Evolutionary conservation across 495 filamentous ascomycete species (phyloP), one percentile per base, ranked within the genome.

Genomic region (Rostrohypoxylon terebratum): DNA sequence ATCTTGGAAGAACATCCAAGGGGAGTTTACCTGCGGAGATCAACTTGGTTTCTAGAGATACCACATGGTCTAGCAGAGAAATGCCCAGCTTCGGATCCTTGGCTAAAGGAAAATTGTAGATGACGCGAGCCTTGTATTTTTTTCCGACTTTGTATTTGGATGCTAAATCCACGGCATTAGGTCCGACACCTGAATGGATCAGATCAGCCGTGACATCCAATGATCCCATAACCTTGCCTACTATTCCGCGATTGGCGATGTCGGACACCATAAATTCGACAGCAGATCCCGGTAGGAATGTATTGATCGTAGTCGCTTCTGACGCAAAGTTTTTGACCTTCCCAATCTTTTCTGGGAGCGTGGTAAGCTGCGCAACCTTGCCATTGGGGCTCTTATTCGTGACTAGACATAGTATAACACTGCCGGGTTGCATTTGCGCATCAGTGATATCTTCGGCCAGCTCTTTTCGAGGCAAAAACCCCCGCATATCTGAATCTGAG

Each of bases 381-480:
- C 92, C 90, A 72, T 91, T 92, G 21, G 91, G 83, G 53, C 86
- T 90, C 66, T 93, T 87, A 36, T 93, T 91, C 36, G 89, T 92
- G 44, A 94, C 88, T 34, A 94, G 85, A 77, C 94, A 98, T 38
- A 99, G 81, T 63, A 96, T 85, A 11, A 97, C 93, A 23, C 92
- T 84, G 0, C 96, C 96, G 0, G 81, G 79, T 59, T 83, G 82
- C 51, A 84, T 48, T n/a, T 76, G 78, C 74, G 93, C 90, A 73
- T 93, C 89, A 34, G 94, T 81, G 18, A 85, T 84, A 36, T 86
- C 83, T 59, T 89, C 82, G 25, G 91, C 84, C 21, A 97, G 81
- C 76, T 98, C 94, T 77, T 93, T 94, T 13, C 90, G 91, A n/a
- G 94, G 89, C 80, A 99, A 87, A 82, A 99, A 99, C 1, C 91